These are phyloP conservation scores for Tillandsia leiboldiana DNA, from an alignment of 176 grass and related monocot genomes.

Conservation along the genomic window DNA sequence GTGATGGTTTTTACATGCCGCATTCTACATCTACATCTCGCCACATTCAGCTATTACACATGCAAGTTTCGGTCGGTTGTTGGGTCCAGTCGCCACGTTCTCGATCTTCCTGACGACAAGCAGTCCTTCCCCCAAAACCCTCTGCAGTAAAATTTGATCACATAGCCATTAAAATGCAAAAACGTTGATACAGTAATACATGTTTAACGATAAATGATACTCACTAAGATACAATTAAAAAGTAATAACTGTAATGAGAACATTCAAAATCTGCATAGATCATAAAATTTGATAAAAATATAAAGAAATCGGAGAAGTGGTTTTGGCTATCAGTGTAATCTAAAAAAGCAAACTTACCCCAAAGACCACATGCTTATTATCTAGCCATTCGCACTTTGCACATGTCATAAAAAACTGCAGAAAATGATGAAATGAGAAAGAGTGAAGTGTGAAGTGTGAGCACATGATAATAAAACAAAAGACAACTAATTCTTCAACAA, in stretches of 20 bases:
- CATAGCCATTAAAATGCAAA: neutral
- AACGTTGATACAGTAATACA: neutral
- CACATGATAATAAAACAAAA: slow-evolving; percentile 1
- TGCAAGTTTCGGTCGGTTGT: slow-evolving; percentile 83
- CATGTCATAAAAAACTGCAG: slow-evolving; percentile 92
- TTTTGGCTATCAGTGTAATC: neutral
- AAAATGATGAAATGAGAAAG: slow-evolving; percentile 8
- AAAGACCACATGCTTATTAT: slow-evolving; percentile 96
- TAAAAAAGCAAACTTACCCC: slow-evolving; percentile 48
- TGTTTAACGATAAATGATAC: neutral
- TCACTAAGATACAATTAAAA: no score
- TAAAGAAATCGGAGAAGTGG: no score
- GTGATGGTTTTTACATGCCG: neutral
- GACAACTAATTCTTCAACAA: neutral
- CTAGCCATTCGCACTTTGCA: slow-evolving; percentile 97
- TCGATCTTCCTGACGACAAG: slow-evolving; percentile 80
- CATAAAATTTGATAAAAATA: no score
- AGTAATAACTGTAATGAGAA: no score
- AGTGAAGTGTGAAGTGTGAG: neutral
- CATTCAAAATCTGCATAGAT: no score
- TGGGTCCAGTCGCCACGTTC: slow-evolving; percentile 78
- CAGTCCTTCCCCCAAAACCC: slow-evolving; percentile 72
- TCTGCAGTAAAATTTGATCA: slow-evolving; percentile 30
- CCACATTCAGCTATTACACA: slow-evolving; percentile 78
- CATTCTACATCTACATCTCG: slow-evolving; percentile 87